Conservation (phyloP, 176 grass and related monocot species). For the Aechmea fasciata region DNA sequence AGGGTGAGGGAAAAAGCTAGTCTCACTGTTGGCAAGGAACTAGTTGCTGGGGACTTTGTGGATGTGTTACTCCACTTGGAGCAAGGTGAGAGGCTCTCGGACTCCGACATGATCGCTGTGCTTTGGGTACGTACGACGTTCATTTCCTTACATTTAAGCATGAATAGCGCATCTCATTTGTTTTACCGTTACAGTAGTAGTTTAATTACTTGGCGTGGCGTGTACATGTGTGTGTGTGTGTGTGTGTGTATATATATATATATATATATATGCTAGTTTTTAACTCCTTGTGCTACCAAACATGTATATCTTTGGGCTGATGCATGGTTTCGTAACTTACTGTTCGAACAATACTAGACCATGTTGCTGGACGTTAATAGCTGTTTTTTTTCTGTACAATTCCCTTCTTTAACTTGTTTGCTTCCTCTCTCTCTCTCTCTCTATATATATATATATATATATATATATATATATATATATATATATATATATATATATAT, state of each 20-base stretch:
- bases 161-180: not conserved
- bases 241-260: too few relatives aligned
- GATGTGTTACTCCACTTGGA: slow-evolving; percentile 27
- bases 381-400: not conserved
- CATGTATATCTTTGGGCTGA: not conserved
- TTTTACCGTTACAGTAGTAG: not conserved
- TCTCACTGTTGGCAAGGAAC: not conserved
- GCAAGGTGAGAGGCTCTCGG: slow-evolving; percentile 17
- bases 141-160: not conserved
- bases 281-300: too few relatives aligned
- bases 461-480: not conserved
- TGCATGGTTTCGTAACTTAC: not conserved
- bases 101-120: slow-evolving; percentile 31
- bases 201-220: too few relatives aligned
- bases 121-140: slow-evolving; percentile 16
- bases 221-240: too few relatives aligned
- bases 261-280: too few relatives aligned
- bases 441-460: not conserved
- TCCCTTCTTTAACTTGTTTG: not conserved
- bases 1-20: not conserved
- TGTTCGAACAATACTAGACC: not conserved
- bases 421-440: too few relatives aligned
- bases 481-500: not conserved
- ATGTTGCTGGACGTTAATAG: not conserved
- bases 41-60: slow-evolving; percentile 18